Evolutionary conservation across 1,139 yeast genomes (phyloP), one percentile per base, ranked within the genome.

Genomic region (Taphrina wiesneri): DNA sequence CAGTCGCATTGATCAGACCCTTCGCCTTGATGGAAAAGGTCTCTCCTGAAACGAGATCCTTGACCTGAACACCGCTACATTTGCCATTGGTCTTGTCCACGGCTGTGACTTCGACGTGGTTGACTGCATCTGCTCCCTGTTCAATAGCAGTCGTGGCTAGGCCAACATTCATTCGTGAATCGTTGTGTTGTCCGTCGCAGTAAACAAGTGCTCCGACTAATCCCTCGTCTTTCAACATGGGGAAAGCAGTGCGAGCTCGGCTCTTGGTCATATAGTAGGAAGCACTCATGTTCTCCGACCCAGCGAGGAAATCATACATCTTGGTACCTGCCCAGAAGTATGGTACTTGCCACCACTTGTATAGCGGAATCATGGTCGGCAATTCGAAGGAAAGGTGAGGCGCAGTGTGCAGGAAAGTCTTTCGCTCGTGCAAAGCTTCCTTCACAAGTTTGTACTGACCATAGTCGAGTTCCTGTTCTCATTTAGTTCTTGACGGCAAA

Each of bases 131-230:
- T 47, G 97, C 97, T 70, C 98, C 98, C 70, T 87, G 79, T 73
- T 88, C 86, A 70, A 87, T 81, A 49, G 98, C 97, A 57, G 97
- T 87, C 66, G 89, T 76, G 43, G 97, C 97, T 73, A 92, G 81
- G 45, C 96, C 82, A 11, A 93, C 82, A 76, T 92, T 91, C 87
- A 90, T 86, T 78, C 98, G 85, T 21, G 97, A 83, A 76, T 92
- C 98, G 76, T 92, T 92, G 78, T 92, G 96, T 54, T 91, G 82
- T 72, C 98, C 98, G 77, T 92, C 98, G 77, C 91, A 96, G 80
- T 92, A 92, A 69, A 92, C 96, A 74, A 95, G 83, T 64, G 96
- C 89, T 59, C 96, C 96, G 79, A 89, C 92, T 77, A 92, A 83
- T 72, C 86, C 85, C 62, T 87, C 81, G 69, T 85, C 85, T 75